Percentiles rank a stretch among this genome's conserved stretches.
phyloP scores from a whole-genome alignment of 75 land plant genomes.

The Pinus tabuliformis region DNA sequence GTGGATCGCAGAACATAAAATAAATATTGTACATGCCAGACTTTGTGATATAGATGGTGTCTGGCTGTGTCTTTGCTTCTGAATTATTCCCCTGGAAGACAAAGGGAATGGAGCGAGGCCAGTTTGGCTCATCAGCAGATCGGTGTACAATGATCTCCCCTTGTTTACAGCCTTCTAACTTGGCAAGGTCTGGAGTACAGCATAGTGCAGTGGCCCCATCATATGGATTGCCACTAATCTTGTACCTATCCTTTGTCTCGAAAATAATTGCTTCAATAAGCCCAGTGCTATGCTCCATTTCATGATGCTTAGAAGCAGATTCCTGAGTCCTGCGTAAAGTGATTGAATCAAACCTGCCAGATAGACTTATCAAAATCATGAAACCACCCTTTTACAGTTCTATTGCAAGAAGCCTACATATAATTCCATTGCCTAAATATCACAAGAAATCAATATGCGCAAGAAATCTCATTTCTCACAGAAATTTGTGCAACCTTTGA shows the following conservation, averaged over 20 bases:
- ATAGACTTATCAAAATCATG: background rate
- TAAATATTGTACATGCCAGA: conserved; percentile 51
- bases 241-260: conserved; percentile 36
- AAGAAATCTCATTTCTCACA: background rate
- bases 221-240: conserved; percentile 30
- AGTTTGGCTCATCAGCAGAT: conserved; percentile 10
- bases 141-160: conserved; percentile 37
- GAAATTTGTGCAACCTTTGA: background rate
- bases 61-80: conserved; percentile 13
- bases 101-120: conserved; percentile 28
- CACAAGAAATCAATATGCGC: background rate
- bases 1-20: conserved; percentile 48
- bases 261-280: conserved; percentile 45
- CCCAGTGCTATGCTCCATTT: conserved; percentile 31
- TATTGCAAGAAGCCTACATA: background rate
- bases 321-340: conserved; percentile 30
- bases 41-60: conserved; percentile 17
- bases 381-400: too few relatives aligned
- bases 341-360: conserved; percentile 30
- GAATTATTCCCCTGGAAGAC: conserved; percentile 14
- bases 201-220: conserved; percentile 23
- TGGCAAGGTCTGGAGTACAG: conserved; percentile 31
- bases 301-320: conserved; percentile 22
- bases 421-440: background rate
- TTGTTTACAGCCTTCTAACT: conserved; percentile 18